Percentiles rank a stretch among this genome's conserved stretches.
Conservation (phyloP, 1,284 basidiomycete genomes). For the Anthracocystis setariae region DNA sequence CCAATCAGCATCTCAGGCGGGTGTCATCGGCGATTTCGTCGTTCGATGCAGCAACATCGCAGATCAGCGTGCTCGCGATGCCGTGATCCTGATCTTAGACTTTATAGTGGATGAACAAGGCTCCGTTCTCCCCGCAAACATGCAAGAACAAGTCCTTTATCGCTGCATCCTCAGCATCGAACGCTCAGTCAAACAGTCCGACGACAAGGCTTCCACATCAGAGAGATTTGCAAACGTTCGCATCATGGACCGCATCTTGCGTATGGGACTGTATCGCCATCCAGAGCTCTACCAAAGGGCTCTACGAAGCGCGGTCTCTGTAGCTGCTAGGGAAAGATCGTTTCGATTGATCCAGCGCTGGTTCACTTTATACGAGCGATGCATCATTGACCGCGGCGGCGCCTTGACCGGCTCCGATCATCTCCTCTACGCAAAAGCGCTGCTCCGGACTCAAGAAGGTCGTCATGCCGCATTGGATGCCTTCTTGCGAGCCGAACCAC, state of each 20-base stretch:
- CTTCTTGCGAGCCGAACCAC: constrained; percentile 18
- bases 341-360: constrained; percentile 9
- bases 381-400: background rate
- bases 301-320: constrained; percentile 18
- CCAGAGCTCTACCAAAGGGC: constrained; percentile 9
- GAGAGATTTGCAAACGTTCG: constrained; percentile 13
- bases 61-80: constrained; percentile 27
- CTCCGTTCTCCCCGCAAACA: background rate
- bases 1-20: background rate
- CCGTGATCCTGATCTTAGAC: constrained; percentile 14
- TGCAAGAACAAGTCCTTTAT: too few relatives aligned
- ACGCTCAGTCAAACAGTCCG: constrained; percentile 3
- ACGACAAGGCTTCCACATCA: constrained; percentile 12
- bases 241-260: constrained; percentile 23
- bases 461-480: constrained; percentile 13
- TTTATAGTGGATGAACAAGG: constrained; percentile 7
- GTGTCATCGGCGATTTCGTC: constrained; percentile 9
- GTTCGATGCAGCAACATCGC: constrained; percentile 7
- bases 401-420: constrained; percentile 13
- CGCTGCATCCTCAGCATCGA: constrained; percentile 21
- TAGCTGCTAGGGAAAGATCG: constrained; percentile 19
- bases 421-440: constrained; percentile 23
- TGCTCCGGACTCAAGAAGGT: constrained; percentile 20
- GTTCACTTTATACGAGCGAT: constrained; percentile 17
- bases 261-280: background rate